Evolutionary conservation across 306 rosid species (phyloP), one percentile per base, ranked within the genome.

Genomic region (Abrus precatorius): DNA sequence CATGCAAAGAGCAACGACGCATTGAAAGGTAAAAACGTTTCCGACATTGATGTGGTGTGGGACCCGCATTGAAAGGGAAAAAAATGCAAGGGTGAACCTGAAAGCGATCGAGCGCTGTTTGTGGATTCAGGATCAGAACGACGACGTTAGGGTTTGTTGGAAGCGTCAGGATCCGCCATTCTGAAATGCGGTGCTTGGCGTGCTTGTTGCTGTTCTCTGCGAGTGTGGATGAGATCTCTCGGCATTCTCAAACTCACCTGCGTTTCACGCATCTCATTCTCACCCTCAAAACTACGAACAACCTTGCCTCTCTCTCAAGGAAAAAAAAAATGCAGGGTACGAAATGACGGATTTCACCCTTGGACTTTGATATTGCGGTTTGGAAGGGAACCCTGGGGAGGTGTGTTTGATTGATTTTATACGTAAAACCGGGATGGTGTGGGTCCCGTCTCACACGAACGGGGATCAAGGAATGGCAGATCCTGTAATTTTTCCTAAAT

Each of bases 341-440:
- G 56, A 72, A 72, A 72, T 80, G 84, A 80, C 84, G 67, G 74
- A 40, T 62, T 61, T 72, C 48, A 27, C 78, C 78, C 50, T 59
- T 1, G 34, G 49, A 47, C 48, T n/a, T 40, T 50, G 72, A 20
- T 9, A 56, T 11, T 12, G 28, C 10, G 40, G 29, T 27, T 38
- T 40, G 53, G 12, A 13, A 64, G 60, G 50, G 33, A 44, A 59
- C 63, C 61, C 72, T 40, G 54, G 20, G 73, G 40, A 59, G 3
- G 2, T 40, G 32, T 6, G 3, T 43, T 13, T 12, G 57, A 52
- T 52, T 52, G 57, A 52, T 52, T 20, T 52, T 12, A 52, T 52
- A 3, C 28, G 1, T 13, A 44, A 44, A 44, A 2, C 4, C 14
- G 4, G 54, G 27, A 52, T n/a, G 27, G 2, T 13, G 10, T 54